phyloP scores from a whole-genome alignment of 129 eudicot species.

The Deinandra increscens region DNA sequence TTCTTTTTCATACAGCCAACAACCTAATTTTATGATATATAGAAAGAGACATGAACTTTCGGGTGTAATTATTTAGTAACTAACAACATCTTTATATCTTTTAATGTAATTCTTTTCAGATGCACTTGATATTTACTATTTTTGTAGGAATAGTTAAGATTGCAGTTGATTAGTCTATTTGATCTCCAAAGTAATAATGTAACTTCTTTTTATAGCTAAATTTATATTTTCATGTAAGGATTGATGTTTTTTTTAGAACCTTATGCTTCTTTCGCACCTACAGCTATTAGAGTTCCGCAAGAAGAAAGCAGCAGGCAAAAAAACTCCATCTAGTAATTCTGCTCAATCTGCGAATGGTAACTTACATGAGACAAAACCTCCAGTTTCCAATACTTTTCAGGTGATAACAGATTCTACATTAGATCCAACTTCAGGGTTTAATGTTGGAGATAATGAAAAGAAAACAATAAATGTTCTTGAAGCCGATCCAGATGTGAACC shows the following conservation, averaged over 20 bases:
- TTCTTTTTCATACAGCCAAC: too few relatives aligned
- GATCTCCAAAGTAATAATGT: not conserved
- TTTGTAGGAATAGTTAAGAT: too few relatives aligned
- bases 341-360: constrained; percentile 40
- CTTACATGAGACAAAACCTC: constrained; percentile 39
- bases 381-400: constrained; percentile 43
- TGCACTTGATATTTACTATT: too few relatives aligned
- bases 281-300: constrained; percentile 93
- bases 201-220: not conserved
- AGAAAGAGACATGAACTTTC: too few relatives aligned
- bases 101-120: too few relatives aligned
- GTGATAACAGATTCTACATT: constrained; percentile 36
- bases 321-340: constrained; percentile 42
- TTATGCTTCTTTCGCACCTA: constrained; percentile 17
- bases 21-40: too few relatives aligned
- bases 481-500: constrained; percentile 31
- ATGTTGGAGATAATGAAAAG: constrained; percentile 27
- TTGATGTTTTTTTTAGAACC: constrained; percentile 4
- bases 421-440: constrained; percentile 27
- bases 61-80: too few relatives aligned
- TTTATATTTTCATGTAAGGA: not conserved
- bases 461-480: constrained; percentile 27
- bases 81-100: too few relatives aligned
- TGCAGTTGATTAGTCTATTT: too few relatives aligned
- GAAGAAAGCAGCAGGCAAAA: constrained; percentile 87